phyloP scores from a whole-genome alignment of 108 stramenopile species.

The Cyclostephanos invisitatus region DNA sequence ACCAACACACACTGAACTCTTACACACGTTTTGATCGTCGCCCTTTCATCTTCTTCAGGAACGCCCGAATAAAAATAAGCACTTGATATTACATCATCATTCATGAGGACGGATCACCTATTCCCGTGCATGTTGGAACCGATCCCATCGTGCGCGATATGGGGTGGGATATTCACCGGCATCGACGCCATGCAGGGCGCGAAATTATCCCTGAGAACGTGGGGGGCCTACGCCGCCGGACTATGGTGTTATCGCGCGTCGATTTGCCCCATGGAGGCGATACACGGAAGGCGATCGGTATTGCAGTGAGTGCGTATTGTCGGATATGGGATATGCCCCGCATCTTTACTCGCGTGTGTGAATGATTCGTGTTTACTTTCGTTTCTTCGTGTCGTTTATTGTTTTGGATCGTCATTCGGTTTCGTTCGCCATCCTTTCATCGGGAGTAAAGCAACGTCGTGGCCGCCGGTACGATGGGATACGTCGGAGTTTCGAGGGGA shows the following conservation, averaged over 20 bases:
- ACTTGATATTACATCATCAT: no score
- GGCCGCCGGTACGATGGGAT: slow-evolving; percentile 53
- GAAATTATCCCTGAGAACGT: neutral
- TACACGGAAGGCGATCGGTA: slow-evolving; percentile 52
- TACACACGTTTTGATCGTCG: no score
- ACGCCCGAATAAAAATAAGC: no score
- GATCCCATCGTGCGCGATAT: neutral
- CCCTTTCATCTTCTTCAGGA: no score
- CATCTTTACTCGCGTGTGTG: no score
- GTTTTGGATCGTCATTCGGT: no score
- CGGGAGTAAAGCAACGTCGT: slow-evolving; percentile 40
- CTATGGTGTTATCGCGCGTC: slow-evolving; percentile 54
- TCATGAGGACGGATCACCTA: slow-evolving; percentile 1
- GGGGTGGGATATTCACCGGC: neutral
- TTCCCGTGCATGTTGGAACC: neutral
- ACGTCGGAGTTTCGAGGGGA: slow-evolving; percentile 54
- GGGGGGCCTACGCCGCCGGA: slow-evolving; percentile 44
- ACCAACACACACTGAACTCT: no score
- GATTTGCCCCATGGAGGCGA: slow-evolving; percentile 73
- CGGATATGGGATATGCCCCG: no score
- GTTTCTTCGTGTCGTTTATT: no score
- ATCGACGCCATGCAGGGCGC: neutral
- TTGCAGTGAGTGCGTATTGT: slow-evolving; percentile 26
- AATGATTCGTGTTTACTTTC: no score
- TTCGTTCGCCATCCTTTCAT: neutral